Base-by-base conservation (phyloP, 352 stramenopile genomes). In the Phytophthora ramorum region DNA sequence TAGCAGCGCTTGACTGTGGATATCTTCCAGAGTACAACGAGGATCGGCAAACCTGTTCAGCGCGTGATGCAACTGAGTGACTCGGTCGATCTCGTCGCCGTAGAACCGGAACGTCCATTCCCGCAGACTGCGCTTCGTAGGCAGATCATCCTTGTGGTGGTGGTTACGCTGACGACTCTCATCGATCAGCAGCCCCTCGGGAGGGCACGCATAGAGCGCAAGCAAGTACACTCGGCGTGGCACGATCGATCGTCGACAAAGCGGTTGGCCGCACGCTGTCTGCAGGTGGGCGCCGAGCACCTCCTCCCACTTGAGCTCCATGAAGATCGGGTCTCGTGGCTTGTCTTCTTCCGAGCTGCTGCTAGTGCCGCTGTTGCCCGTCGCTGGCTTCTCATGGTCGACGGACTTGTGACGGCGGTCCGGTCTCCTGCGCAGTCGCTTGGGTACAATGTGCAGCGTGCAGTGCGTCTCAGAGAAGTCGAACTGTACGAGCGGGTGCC, bases 241-340 rank as follows among this genome's bases (percentile, higher is more conserved):
- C 38, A 78, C 45, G 30, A 45, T n/a, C 38, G 53, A 54, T 0
- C 26, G 54, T 56, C 62, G 54, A 28, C 48, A 51, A 44, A 88
- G 45, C n/a, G 73, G 74, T 38, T 79, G 63, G 16, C 76, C 76
- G 17, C 66, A 63, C 8, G 69, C 65, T 7, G 70, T 83, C 47
- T 79, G 57, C 38, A 88, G 54, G 54, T 86, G 77, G 2, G 63
- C 77, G 28, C 79, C 79, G 2, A 89, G 71, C 17, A 89, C 77
- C 32, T 89, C 79, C 5, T 56, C 49, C 79, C 79, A 89, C 17
- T 44, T 24, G 37, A 86, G 58, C 22, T 63, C 44, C 34, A 71
- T 53, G 44, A 67, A 67, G 17, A 67, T 30, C 0, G 35, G 28
- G 43, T 66, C 44, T 35, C 22, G 0, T 0, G 58, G 28, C n/a